These are phyloP conservation scores for Aschersonia sp. DNA, from an alignment of 2,329 filamentous ascomycete species.

Conservation along the genomic window DNA sequence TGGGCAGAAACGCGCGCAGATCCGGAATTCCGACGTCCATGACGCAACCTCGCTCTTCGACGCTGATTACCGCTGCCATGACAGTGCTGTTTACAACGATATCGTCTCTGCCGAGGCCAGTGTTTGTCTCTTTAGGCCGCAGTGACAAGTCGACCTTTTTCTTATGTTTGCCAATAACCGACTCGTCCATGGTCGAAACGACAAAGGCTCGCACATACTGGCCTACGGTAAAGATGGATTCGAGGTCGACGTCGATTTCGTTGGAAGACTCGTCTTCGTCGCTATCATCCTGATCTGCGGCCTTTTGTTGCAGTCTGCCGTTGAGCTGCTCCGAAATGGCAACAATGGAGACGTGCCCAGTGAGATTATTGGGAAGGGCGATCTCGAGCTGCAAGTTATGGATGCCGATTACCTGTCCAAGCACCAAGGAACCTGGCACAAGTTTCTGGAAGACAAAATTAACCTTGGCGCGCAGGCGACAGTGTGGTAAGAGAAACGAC, in stretches of 20 bases:
- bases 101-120: constrained; percentile 56
- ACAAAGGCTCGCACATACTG: constrained; percentile 84
- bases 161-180: constrained; percentile 48
- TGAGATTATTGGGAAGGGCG: constrained; percentile 82
- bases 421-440: constrained; percentile 70
- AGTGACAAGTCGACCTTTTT: constrained; percentile 80
- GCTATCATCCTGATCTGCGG: constrained; percentile 38
- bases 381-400: constrained; percentile 66
- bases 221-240: constrained; percentile 63
- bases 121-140: constrained; percentile 65
- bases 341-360: constrained; percentile 81
- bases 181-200: constrained; percentile 58
- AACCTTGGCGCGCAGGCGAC: not conserved
- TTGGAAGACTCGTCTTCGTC: constrained; percentile 32
- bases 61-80: constrained; percentile 77
- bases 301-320: constrained; percentile 56
- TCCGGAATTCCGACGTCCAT: constrained; percentile 77
- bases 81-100: constrained; percentile 63
- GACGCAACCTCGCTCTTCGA: constrained; percentile 90
- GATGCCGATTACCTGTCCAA: constrained; percentile 76
- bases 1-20: constrained; percentile 71
- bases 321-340: constrained; percentile 75
- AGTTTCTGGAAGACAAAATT: constrained; percentile 45
- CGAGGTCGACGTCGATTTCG: constrained; percentile 53
- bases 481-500: not conserved